These are phyloP conservation scores for Solanum aculeatissimum DNA, from an alignment of 305 asterid species.

Conservation along the genomic window DNA sequence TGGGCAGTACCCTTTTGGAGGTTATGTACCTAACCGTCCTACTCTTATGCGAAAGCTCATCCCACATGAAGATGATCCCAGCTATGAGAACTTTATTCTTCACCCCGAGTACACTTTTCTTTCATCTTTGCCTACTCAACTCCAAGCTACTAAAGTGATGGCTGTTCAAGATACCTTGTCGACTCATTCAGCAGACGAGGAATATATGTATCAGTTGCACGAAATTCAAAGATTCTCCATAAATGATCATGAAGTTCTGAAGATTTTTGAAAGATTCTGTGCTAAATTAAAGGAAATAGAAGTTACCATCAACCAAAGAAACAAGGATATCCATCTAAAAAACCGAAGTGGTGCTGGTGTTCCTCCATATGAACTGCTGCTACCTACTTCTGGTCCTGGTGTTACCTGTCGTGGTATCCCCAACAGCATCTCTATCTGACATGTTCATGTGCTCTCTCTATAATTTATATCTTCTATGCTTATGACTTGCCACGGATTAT, in stretches of 20 bases:
- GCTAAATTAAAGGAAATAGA: background rate
- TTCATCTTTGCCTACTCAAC: background rate
- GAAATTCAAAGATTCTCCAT: background rate
- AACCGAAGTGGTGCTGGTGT: conserved; percentile 12
- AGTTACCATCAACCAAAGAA: conserved; percentile 5
- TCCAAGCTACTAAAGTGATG: background rate
- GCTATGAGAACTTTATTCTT: background rate
- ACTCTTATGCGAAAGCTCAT: conserved; percentile 2
- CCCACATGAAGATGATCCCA: conserved; percentile 6
- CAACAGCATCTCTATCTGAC: conserved; percentile 8
- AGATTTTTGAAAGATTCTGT: conserved; percentile 4
- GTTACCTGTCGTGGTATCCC: conserved; percentile 13
- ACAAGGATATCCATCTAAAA: background rate
- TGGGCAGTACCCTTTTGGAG: conserved; percentile 12
- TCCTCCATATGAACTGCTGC: conserved; percentile 11
- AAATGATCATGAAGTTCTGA: background rate
- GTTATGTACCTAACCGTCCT: conserved; percentile 7
- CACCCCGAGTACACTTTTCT: conserved; percentile 2
- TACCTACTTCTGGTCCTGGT: conserved; percentile 11
- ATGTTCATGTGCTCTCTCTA: background rate
- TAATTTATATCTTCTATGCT: background rate
- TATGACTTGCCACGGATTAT: background rate
- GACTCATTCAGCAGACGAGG: conserved; percentile 14
- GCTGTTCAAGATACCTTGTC: conserved; percentile 6
- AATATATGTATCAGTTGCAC: conserved; percentile 3